phyloP scores from a whole-genome alignment of 495 filamentous ascomycete genomes.

The Penicillium desertorum region DNA sequence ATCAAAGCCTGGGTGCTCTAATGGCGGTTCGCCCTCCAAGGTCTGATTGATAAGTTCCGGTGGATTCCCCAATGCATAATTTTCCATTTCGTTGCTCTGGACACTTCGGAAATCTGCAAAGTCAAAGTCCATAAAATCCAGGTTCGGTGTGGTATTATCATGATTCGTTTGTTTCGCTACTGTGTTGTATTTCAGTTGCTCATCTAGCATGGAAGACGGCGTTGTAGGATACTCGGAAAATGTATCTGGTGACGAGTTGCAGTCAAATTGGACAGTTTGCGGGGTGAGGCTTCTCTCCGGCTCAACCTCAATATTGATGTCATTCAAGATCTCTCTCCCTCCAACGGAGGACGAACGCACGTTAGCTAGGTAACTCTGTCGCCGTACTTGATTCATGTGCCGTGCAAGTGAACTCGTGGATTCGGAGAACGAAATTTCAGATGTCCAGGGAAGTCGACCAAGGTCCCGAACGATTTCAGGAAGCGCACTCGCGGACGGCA shows the following conservation, averaged over 20 bases:
- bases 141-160: neutral
- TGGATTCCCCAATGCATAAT: neutral
- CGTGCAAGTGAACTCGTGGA: neutral
- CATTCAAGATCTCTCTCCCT: neutral
- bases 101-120: neutral
- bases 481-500: constrained; percentile 27
- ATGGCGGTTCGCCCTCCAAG: neutral
- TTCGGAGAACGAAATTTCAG: neutral
- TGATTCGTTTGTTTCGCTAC: neutral
- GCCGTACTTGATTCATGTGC: neutral
- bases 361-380: neutral
- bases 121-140: constrained; percentile 6
- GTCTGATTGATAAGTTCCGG: neutral
- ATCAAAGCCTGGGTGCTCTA: neutral
- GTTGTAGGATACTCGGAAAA: neutral
- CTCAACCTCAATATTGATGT: neutral
- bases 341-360: neutral
- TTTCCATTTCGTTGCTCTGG: neutral
- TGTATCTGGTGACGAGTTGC: neutral
- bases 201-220: neutral
- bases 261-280: neutral
- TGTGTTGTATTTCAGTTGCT: neutral
- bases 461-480: constrained; percentile 32
- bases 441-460: constrained; percentile 28
- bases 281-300: neutral